Evolutionary conservation across 2,329 filamentous ascomycete genomes (phyloP), one percentile per base, ranked within the genome.

Genomic region (Pseudocercospora ulei): DNA sequence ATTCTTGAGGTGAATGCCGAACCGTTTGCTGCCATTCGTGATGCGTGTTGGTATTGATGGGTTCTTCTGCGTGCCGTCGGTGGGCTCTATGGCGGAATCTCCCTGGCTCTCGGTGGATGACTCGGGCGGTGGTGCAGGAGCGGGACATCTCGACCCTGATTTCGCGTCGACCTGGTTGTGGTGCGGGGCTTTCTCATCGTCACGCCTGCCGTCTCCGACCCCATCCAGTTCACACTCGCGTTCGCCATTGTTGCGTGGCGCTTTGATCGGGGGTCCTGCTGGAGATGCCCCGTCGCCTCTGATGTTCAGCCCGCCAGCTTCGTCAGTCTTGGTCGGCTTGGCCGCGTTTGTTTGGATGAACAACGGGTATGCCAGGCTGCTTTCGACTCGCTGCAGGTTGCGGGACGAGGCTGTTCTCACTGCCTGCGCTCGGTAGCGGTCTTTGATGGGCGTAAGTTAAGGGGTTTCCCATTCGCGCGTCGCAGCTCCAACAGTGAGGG

Each of bases 1-100:
- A 76, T 75, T 57, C 65, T 70, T 69, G 38, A 64, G 63, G 49
- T 70, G 67, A 22, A 68, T 70, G 49, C 69, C 62, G 58, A 78
- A 74, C 55, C 66, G 62, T 47, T 65, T 63, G 13, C 64, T 64
- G 43, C 68, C 66, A 49, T 69, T 61, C 46, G 62, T 67, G 50
- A 73, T 64, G 51, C 75, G 69, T 39, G 62, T 58, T 14, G 64
- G 44, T 44, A 76, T 60, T 49, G 65, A 62, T 42, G 61, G 61
- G 58, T 69, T 67, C 23, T 52, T 41, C 26, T 51, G 43, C 19
- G 46, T 41, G 36, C 56, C 55, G 16, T 52, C 42, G 17, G 56
- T 47, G 41, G 54, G 26, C 38, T 57, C 63, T 72, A 73, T 51
- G 71, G 71, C 37, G 70, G 71, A 35, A 71, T 68, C 44, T 67